These are phyloP conservation scores for Suillus plorans DNA, from an alignment of 768 basidiomycete genomes.

Conservation along the genomic window DNA sequence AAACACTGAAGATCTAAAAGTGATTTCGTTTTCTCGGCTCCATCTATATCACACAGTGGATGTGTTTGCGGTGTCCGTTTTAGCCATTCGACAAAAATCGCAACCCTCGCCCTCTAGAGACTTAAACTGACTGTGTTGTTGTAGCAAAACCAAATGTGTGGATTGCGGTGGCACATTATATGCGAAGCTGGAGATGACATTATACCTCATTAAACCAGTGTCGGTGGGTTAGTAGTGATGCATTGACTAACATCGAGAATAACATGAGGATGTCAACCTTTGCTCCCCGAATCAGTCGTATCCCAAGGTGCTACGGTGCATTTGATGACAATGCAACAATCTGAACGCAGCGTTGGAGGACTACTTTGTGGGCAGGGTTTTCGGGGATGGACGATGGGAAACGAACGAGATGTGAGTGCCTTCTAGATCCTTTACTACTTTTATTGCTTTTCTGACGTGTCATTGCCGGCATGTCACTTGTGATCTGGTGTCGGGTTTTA, in stretches of 20 bases:
- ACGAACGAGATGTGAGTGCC: too few species aligned
- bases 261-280: not conserved
- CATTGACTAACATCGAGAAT: not conserved
- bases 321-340: too few species aligned
- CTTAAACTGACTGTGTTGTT: not conserved
- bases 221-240: not conserved
- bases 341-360: too few species aligned
- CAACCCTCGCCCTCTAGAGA: not conserved
- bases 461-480: not conserved
- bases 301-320: not conserved
- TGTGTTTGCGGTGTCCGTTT: not conserved
- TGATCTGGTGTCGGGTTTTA: not conserved
- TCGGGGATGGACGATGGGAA: not conserved
- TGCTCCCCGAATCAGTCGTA: not conserved
- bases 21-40: not conserved
- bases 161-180: not conserved
- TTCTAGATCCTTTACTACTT: too few species aligned
- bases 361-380: not conserved
- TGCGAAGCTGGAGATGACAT: not conserved
- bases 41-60: not conserved
- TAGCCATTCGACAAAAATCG: not conserved
- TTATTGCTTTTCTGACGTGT: too few species aligned
- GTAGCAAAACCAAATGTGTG: not conserved
- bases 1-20: not conserved
- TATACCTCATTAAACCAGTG: not conserved